Percentiles rank a stretch among this genome's conserved stretches.
Evolutionary conservation across 2,329 filamentous ascomycete species (phyloP).

Genomic region (Pseudocercospora fijiensis): DNA sequence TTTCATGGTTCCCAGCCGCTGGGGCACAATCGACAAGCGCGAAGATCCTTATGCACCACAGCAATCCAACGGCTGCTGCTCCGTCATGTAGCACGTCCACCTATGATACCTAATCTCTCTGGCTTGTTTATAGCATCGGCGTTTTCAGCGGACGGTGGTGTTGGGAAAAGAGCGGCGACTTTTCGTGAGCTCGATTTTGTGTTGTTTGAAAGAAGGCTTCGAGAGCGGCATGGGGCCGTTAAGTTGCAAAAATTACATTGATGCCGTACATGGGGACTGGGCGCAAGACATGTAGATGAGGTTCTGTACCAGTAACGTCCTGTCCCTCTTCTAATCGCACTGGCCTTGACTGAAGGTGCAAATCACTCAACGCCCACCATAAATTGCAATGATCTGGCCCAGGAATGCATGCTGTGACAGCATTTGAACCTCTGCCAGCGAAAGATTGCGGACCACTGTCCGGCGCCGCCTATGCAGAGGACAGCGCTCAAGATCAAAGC

Average conservation of each 20-base stretch:
- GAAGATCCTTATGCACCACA: constrained; percentile 98
- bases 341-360: background rate
- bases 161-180: constrained; percentile 8
- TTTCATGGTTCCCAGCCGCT: constrained; percentile 98
- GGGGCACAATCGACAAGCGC: constrained; percentile 89
- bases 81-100: constrained; percentile 70
- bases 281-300: constrained; percentile 17
- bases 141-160: constrained; percentile 25
- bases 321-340: constrained; percentile 1
- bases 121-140: constrained; percentile 28
- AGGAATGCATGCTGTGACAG: background rate
- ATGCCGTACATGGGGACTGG: constrained; percentile 7
- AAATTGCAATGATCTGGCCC: background rate
- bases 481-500: background rate
- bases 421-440: background rate
- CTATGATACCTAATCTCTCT: constrained; percentile 16
- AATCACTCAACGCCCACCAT: background rate
- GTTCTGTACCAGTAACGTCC: constrained; percentile 15
- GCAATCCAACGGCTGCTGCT: constrained; percentile 88
- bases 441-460: background rate
- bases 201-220: constrained; percentile 7
- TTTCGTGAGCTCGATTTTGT: background rate
- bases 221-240: constrained; percentile 6
- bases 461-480: background rate
- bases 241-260: constrained; percentile 15